Evolutionary conservation across 2,329 filamentous ascomycete genomes (phyloP).

Genomic region (Leptographium radiaticola): DNA sequence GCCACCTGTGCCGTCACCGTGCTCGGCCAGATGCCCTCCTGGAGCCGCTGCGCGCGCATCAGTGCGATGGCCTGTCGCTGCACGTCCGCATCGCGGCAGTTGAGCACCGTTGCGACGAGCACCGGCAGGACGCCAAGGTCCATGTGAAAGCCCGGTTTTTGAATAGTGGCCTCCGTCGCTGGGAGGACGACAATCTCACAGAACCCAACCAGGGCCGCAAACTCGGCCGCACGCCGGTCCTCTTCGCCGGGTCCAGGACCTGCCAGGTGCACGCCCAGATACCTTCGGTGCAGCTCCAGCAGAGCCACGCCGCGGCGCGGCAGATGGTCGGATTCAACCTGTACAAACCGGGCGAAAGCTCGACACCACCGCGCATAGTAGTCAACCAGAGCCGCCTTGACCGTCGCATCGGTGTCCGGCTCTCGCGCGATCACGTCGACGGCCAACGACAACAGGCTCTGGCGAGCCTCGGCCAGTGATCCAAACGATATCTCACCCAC

Average conservation of each 20-base stretch:
- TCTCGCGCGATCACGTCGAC: neutral
- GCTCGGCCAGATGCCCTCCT: conserved; percentile 9
- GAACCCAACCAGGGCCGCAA: neutral
- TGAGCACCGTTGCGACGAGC: conserved; percentile 4
- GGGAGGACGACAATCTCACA: neutral
- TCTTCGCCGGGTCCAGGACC: neutral
- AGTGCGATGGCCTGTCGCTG: conserved; percentile 4
- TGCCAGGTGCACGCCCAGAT: neutral
- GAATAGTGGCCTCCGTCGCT: too few species aligned
- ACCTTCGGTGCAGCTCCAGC: conserved; percentile 3
- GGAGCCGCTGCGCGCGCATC: neutral
- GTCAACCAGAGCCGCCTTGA: neutral
- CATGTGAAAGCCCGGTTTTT: conserved; percentile 6
- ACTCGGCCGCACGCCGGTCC: neutral
- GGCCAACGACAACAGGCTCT: conserved; percentile 1
- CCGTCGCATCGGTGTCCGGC: neutral
- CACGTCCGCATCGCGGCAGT: conserved; percentile 2
- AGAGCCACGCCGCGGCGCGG: neutral
- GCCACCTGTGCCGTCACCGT: neutral
- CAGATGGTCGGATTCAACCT: neutral
- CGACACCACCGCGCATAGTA: neutral
- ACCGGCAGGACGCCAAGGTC: conserved; percentile 8
- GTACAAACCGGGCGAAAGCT: conserved; percentile 1
- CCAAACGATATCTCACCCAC: neutral
- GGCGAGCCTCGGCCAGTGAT: conserved; percentile 1